These are phyloP conservation scores for Suillus spraguei DNA, from an alignment of 768 basidiomycete species.

Conservation along the genomic window DNA sequence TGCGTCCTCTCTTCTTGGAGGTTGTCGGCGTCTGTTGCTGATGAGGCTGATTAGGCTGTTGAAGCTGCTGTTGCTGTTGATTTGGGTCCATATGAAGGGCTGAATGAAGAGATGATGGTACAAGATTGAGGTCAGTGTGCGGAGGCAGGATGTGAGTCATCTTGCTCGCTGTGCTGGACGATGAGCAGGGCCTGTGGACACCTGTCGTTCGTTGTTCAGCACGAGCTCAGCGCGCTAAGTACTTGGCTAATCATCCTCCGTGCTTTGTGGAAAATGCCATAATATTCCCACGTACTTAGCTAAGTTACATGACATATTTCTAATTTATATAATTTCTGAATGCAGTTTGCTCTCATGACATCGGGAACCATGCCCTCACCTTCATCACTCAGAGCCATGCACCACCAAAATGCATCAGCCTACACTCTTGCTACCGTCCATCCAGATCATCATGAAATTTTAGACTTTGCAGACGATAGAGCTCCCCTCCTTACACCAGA, in stretches of 20 bases:
- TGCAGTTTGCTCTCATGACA: slow-evolving; percentile 2
- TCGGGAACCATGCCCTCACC: slow-evolving; percentile 16
- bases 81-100: slow-evolving; percentile 71
- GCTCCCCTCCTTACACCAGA: slow-evolving; percentile 46
- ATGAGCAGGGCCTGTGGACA: slow-evolving; percentile 11
- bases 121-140: slow-evolving; percentile 44
- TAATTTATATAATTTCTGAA: slow-evolving; percentile 11
- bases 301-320: neutral
- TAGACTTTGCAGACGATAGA: slow-evolving; percentile 34
- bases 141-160: slow-evolving; percentile 54
- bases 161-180: slow-evolving; percentile 17
- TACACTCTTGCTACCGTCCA: slow-evolving; percentile 71
- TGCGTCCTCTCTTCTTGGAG: slow-evolving; percentile 59
- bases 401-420: slow-evolving; percentile 42
- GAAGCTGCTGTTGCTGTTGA: slow-evolving; percentile 52
- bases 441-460: slow-evolving; percentile 25
- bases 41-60: slow-evolving; percentile 38
- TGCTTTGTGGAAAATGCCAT: slow-evolving; percentile 30
- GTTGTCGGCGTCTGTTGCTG: slow-evolving; percentile 38
- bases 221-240: slow-evolving; percentile 22
- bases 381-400: slow-evolving; percentile 16
- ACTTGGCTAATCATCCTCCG: slow-evolving; percentile 16
- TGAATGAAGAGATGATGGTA: slow-evolving; percentile 57
- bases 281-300: slow-evolving; percentile 17
- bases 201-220: slow-evolving; percentile 20